Base-by-base conservation (phyloP, 345 rosid species). In the Eucalyptus regnans region DNA sequence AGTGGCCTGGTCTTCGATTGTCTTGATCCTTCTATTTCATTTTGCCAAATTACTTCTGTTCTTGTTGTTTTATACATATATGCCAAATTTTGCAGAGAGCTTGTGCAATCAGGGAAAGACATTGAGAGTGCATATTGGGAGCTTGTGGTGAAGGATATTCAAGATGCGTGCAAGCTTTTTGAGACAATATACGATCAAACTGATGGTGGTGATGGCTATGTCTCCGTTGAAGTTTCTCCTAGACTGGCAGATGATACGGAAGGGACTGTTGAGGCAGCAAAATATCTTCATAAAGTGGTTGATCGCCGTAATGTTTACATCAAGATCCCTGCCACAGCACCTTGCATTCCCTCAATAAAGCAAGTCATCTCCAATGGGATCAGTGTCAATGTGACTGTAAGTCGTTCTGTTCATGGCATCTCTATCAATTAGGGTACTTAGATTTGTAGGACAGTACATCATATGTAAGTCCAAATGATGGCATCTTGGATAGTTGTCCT, bases 221-320 rank as follows among this genome's bases (percentile, higher is more conserved):
- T 98, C 89, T 97, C 99, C 29, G 99, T 98, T 23, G 99, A 98
- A 95, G 99, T 98, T 90, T 98, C 99, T 84, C 99, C 99, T 43
- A 93, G 95, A 88, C 98, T 98, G 87, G 99, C 99, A 52, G 97
- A 97, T 89, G 99, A 98, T 87, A 96, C 99, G 64, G 44, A 92
- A 3, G 99, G 97, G 52, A 98, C 99, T 68, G 94, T 96, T 88
- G 99, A 94, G 91, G 99, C 99, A 81, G 96, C 99, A 88, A 97
- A 96, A 88, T 97, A 89, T 93, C 98, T 98, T 93, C 96, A 93
- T 89, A 95, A 96, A 92, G 97, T 96, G 88, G 99, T 97, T 44
- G 81, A 93, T 91, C 95, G 98, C 90, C 91, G 94, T 33, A 98
- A 97, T 81, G 99, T 98, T 87, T 98, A 97, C 95, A 97, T 98